A percentile compares a stretch with the other conserved stretches of the same genome.
These are phyloP conservation scores for Phialocephala subalpina DNA, from an alignment of 2,329 filamentous ascomycete genomes.

Conservation along the genomic window DNA sequence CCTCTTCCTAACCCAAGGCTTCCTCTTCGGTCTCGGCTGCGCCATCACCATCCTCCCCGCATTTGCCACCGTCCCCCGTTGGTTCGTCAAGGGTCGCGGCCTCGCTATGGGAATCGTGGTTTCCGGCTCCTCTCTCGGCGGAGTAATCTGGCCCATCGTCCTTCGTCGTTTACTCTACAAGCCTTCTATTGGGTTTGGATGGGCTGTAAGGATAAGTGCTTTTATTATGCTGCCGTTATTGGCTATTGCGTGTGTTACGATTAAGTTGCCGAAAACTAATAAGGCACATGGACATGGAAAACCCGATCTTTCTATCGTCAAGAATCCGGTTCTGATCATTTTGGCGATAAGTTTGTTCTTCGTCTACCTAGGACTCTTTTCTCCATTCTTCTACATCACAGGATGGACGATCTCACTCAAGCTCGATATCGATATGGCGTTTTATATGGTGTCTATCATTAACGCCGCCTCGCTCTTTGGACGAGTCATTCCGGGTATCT, in stretches of 20 bases:
- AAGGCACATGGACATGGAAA: constrained; percentile 19
- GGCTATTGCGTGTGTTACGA: constrained; percentile 21
- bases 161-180: constrained; percentile 41
- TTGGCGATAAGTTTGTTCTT: constrained; percentile 29
- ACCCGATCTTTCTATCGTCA: constrained; percentile 27
- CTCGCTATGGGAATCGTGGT: constrained; percentile 36
- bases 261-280: constrained; percentile 11
- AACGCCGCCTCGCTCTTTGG: constrained; percentile 35
- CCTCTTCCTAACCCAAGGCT: constrained; percentile 43
- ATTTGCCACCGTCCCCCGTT: constrained; percentile 29
- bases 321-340: constrained; percentile 24
- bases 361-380: constrained; percentile 32
- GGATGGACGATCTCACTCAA: constrained; percentile 23
- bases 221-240: constrained; percentile 38
- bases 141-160: constrained; percentile 46
- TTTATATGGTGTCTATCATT: constrained; percentile 35
- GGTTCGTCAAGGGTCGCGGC: constrained; percentile 31
- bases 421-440: constrained; percentile 26
- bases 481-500: constrained; percentile 29
- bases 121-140: constrained; percentile 45
- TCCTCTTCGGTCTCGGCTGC: constrained; percentile 33
- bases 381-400: constrained; percentile 34
- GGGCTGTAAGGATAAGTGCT: constrained; percentile 33
- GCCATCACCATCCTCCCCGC: constrained; percentile 40
- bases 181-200: constrained; percentile 44